Conservation (phyloP, 2,329 filamentous ascomycete genomes). For the Aspergillus viridinutans region DNA sequence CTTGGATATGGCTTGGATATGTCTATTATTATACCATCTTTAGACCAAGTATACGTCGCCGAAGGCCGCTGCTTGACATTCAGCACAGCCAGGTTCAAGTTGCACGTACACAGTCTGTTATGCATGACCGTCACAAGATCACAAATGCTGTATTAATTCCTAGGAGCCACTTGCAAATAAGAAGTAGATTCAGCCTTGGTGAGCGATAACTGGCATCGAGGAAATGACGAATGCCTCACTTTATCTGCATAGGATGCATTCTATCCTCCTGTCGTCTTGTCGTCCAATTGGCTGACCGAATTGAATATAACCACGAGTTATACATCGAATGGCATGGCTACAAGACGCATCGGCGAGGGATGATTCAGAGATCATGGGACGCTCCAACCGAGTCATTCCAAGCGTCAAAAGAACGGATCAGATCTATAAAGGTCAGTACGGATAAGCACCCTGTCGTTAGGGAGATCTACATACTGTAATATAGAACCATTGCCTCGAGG, state of each 20-base stretch:
- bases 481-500: constrained; percentile 40
- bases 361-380: background rate
- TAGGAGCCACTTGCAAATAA: background rate
- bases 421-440: constrained; percentile 17
- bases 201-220: background rate
- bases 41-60: background rate
- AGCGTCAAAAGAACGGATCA: constrained; percentile 30
- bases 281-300: background rate
- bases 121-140: background rate
- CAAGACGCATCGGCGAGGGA: background rate
- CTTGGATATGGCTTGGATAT: background rate
- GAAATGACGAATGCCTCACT: too few relatives aligned
- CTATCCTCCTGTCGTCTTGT: background rate
- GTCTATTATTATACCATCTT: background rate
- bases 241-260: too few relatives aligned
- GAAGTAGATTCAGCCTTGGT: background rate
- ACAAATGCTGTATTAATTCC: constrained; percentile 1
- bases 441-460: background rate
- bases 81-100: background rate
- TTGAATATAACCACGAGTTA: background rate
- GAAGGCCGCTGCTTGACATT: background rate
- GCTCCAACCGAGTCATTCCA: constrained; percentile 14
- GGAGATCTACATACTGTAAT: constrained; percentile 33
- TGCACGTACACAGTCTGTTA: background rate
- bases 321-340: background rate